Conservation (phyloP, 2,329 filamentous ascomycete species). For the Tetracladium maxilliforme region DNA sequence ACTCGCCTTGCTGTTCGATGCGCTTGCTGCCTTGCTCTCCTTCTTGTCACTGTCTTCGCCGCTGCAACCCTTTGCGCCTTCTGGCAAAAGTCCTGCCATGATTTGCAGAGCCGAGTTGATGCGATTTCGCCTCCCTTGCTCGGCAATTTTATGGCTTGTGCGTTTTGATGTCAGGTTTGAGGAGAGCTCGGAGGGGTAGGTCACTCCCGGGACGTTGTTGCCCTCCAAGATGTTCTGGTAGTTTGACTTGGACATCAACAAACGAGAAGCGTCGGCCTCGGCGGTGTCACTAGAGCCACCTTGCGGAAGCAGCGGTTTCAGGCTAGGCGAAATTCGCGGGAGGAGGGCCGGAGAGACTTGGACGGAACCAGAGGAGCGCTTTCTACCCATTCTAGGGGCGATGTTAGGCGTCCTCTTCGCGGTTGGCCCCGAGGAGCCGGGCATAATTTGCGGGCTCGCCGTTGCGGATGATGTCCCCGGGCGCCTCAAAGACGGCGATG, state of each 20-base stretch:
- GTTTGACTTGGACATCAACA: slow-evolving; percentile 89
- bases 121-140: slow-evolving; percentile 86
- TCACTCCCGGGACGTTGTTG: slow-evolving; percentile 76
- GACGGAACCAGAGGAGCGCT: no score
- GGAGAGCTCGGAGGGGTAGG: slow-evolving; percentile 80
- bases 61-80: slow-evolving; percentile 25
- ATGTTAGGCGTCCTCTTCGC: no score
- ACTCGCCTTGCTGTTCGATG: slow-evolving; percentile 80
- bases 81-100: slow-evolving; percentile 75
- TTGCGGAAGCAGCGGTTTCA: slow-evolving; percentile 80
- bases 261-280: no score
- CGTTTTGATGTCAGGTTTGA: slow-evolving; percentile 92
- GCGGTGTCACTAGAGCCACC: slow-evolving; percentile 42
- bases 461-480: slow-evolving; percentile 25
- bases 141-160: slow-evolving; percentile 94
- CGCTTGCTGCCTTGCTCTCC: slow-evolving; percentile 23
- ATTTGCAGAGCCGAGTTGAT: slow-evolving; percentile 91
- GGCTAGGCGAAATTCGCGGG: slow-evolving; percentile 84
- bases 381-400: no score
- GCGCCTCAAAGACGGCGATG: slow-evolving; percentile 27
- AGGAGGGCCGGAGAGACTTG: slow-evolving; percentile 77
- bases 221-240: slow-evolving; percentile 96
- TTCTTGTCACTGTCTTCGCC: slow-evolving; percentile 23
- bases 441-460: slow-evolving; percentile 50
- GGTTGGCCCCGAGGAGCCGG: slow-evolving; percentile 30